These are phyloP conservation scores for Maudiozyma humilis DNA, from an alignment of 1,139 yeast species.

Conservation along the genomic window DNA sequence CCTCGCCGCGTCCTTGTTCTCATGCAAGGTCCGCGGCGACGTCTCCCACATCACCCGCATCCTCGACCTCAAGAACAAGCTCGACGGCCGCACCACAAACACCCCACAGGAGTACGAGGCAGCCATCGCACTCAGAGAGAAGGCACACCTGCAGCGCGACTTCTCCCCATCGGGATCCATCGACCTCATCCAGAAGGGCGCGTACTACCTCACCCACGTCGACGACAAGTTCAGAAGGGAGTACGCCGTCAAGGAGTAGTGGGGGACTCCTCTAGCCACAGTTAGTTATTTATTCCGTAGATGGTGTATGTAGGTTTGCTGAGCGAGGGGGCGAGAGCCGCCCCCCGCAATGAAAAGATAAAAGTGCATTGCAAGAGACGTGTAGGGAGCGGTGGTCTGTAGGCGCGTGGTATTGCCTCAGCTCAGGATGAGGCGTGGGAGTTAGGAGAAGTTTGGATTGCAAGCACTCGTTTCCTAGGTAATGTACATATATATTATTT, in stretches of 20 bases:
- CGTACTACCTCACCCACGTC: constrained; percentile 75
- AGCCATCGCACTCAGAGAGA: constrained; percentile 80
- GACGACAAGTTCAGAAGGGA: constrained; percentile 85
- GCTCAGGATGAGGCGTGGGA: too few species aligned
- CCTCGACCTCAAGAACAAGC: constrained; percentile 61
- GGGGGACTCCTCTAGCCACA: too few species aligned
- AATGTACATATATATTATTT: too few species aligned
- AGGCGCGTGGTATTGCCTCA: too few species aligned
- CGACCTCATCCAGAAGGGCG: constrained; percentile 63
- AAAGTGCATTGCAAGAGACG: too few species aligned
- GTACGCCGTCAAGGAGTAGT: constrained; percentile 54
- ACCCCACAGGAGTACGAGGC: constrained; percentile 77
- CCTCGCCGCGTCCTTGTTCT: constrained; percentile 82
- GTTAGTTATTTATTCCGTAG: too few species aligned
- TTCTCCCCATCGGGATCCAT: constrained; percentile 73
- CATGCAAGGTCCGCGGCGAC: constrained; percentile 76
- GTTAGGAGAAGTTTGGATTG: too few species aligned
- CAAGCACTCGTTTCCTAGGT: too few species aligned
- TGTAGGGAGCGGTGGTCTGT: too few species aligned
- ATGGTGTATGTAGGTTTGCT: too few species aligned
- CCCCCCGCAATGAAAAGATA: too few species aligned
- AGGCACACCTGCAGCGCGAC: constrained; percentile 72
- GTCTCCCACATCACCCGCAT: constrained; percentile 56
- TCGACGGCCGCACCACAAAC: constrained; percentile 52
- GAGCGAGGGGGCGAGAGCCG: too few species aligned